phyloP scores from a whole-genome alignment of 768 basidiomycete genomes.

The Mycena amicta region DNA sequence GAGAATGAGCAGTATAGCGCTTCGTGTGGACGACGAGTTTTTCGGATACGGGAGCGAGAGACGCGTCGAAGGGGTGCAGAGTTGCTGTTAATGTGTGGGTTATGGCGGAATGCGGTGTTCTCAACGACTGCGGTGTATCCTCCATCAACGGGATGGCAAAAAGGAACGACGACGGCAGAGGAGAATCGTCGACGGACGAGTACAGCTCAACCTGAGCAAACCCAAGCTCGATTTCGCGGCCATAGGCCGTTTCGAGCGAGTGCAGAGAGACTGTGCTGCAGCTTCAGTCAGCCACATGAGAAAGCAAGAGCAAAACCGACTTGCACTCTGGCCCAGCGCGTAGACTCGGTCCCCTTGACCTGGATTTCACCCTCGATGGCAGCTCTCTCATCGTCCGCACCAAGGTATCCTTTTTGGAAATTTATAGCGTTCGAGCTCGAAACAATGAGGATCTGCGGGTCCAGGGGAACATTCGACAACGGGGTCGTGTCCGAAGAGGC shows the following conservation, averaged over 20 bases:
- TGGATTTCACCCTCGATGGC: slow-evolving; percentile 89
- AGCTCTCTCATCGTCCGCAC: slow-evolving; percentile 80
- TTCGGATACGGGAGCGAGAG: slow-evolving; percentile 47
- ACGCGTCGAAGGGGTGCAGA: slow-evolving; percentile 52
- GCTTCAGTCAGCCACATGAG: slow-evolving; percentile 13
- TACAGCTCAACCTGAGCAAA: slow-evolving; percentile 59
- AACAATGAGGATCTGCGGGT: slow-evolving; percentile 73
- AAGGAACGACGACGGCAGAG: slow-evolving; percentile 66
- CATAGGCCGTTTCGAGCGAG: slow-evolving; percentile 65
- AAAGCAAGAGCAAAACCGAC: slow-evolving; percentile 33
- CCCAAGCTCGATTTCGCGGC: slow-evolving; percentile 67
- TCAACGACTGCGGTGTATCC: slow-evolving; percentile 84
- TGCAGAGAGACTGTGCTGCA: slow-evolving; percentile 65
- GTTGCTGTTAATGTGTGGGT: slow-evolving; percentile 71
- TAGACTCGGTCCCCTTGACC: slow-evolving; percentile 66
- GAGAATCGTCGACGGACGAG: slow-evolving; percentile 34
- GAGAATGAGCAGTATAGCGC: slow-evolving; percentile 70
- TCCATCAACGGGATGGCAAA: slow-evolving; percentile 79
- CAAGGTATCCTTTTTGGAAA: slow-evolving; percentile 87
- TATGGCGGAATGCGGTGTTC: slow-evolving; percentile 74
- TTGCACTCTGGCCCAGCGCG: slow-evolving; percentile 71
- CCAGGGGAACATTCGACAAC: slow-evolving; percentile 24
- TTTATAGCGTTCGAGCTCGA: slow-evolving; percentile 69
- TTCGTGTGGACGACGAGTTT: slow-evolving; percentile 69
- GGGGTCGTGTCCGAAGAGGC: slow-evolving; percentile 25